phyloP scores from a whole-genome alignment of 2,329 filamentous ascomycete species.

The Alternaria novae-zelandiae region DNA sequence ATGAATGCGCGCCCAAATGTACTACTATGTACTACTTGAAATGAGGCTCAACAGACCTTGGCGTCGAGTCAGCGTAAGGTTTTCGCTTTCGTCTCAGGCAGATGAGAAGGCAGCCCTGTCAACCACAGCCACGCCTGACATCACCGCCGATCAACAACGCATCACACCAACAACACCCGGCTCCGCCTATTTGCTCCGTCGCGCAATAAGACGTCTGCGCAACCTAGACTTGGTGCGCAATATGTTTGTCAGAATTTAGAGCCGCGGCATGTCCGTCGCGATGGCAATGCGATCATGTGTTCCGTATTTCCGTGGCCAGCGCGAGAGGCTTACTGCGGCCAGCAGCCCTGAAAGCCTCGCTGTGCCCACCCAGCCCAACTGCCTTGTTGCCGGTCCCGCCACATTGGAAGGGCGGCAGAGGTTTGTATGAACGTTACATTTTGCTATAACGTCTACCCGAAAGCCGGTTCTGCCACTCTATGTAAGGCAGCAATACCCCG shows the following conservation, averaged over 20 bases:
- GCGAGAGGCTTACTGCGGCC: conserved; percentile 22
- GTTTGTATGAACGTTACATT: conserved; percentile 5
- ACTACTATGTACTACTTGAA: not conserved
- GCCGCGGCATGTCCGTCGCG: conserved; percentile 1
- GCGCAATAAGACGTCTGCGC: conserved; percentile 11
- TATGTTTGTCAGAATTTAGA: conserved; percentile 1
- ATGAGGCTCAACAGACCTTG: not conserved
- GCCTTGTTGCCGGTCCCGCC: conserved; percentile 15
- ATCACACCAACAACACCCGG: conserved; percentile 7
- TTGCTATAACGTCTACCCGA: conserved; percentile 2
- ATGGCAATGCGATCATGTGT: not conserved
- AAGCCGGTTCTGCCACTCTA: not conserved
- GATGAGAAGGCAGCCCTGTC: conserved; percentile 2
- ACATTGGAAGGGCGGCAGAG: conserved; percentile 13
- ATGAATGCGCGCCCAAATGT: not conserved
- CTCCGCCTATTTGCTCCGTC: conserved; percentile 11
- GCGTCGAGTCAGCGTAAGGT: not conserved
- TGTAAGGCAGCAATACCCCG: conserved; percentile 8
- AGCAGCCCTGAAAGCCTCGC: conserved; percentile 23
- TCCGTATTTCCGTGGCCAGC: conserved; percentile 4
- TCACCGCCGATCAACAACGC: conserved; percentile 13
- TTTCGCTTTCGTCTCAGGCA: conserved; percentile 1
- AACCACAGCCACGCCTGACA: conserved; percentile 14
- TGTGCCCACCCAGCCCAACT: conserved; percentile 16
- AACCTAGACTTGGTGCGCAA: not conserved